Evolutionary conservation across 768 basidiomycete genomes (phyloP), one percentile per base, ranked within the genome.

Genomic region (Hericium erinaceus): DNA sequence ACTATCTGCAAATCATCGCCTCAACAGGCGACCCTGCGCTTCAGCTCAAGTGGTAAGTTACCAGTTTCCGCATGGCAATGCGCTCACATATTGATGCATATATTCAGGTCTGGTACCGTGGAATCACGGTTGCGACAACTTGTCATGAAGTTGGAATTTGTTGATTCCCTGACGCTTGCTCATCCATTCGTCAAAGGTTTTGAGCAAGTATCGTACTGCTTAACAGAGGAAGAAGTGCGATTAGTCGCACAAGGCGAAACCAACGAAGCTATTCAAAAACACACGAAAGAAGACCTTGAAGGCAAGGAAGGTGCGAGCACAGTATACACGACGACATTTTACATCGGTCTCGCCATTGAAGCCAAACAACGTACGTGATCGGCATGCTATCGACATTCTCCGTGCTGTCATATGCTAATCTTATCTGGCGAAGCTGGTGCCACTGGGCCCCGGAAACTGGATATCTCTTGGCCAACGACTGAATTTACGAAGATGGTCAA

Each of bases 291-390:
- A 72, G 90, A 92, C 57, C 82, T 85, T 39, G 84, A 86, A 69
- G 84, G 79, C 63, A 84, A 85, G 65, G 84, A 89, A 60, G 88
- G 86, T 57, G 80, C 81, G 46, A 83, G 85, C 48, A 77, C 82
- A n/a, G 90, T 98, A 9, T 82, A 89, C 68, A 89, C 93, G n/a
- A 94, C 94, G n/a, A 92, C 90, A 1, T 98, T 97, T 72, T 99
- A 95, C 67, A 93, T 99, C 62, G 97, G 97, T 18, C 80, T 99
- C 57, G 82, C 85, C 48, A 90, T 99, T 60, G 89, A 93, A 69
- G 88, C 92, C 57, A 95, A 87, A 74, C 89, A 84, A 73, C 80
- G 95, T 97, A 74, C 75, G 80, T 78, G 61, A 64, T 60, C 15
- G 18, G n/a, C 39, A 41, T 61, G 56, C 58, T 58, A 33, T 33